Evolutionary conservation across 495 filamentous ascomycete species (phyloP), one percentile per base, ranked within the genome.

Genomic region (Talaromyces adpressus): DNA sequence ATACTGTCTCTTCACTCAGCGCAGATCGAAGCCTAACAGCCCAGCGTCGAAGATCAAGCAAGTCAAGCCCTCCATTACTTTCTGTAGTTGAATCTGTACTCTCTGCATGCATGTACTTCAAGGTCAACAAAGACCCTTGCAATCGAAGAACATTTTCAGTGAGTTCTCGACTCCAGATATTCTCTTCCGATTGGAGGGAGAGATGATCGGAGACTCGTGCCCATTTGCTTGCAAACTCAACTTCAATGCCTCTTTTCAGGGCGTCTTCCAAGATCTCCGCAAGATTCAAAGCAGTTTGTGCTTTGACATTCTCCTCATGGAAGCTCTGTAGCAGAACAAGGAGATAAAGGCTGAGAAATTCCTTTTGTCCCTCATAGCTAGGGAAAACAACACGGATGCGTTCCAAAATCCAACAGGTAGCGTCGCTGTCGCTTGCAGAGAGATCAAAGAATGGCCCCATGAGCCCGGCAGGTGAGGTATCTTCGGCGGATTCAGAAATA

Each of bases 121-220:
- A 69, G 0, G 85, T 81, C 39, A 89, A 72, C n/a, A 91, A 73
- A 25, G 79, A 73, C 0, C 89, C 89, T 61, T 74, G 71, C 20
- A 82, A 70, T 54, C 75, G 77, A 53, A 82, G 66, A 45, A 69
- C 77, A 2, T 76, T 75, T 56, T 82, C 75, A 0, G 71, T 74
- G 25, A 77, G 66, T n/a, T 78, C 76, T 56, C 77, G 62, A 59
- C 77, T 80, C 73, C 77, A 77, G 6, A 64, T 62, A 18, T 75
- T 57, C 11, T 52, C 56, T 36, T 58, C 52, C 3, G 54, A 59
- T 36, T 64, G 41, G 12, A 59, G 14, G 9, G 23, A 52, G 20
- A 64, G 54, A 23, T 64, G 56, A 39, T 59, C 57, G 2, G 54
- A 52, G 5, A 64, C 41, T 12, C 57, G 54, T 3, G 62, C 54